Evolutionary conservation across 1,284 basidiomycete genomes (phyloP), one percentile per base, ranked within the genome.

Genomic region (Marasmius sp.): DNA sequence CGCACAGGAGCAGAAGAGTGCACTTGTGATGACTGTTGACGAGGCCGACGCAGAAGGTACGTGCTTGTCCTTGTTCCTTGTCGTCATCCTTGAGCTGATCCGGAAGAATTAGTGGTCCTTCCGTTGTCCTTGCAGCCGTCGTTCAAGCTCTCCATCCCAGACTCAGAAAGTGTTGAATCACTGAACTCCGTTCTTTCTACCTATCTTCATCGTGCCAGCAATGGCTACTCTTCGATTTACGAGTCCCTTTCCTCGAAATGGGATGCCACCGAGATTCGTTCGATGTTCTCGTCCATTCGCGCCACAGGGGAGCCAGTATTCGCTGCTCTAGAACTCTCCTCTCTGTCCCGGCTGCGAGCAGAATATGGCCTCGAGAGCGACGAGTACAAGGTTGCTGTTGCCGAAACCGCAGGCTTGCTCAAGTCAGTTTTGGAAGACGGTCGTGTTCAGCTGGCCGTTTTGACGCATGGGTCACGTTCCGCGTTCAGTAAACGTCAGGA

Each of bases 11-110:
- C 57, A 72, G 45, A 76, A 71, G 33, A 83, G 80, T 71, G 81
- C 78, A 0, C 60, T 91, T 37, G 66, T 92, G 5, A 60, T 92
- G 22, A 82, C 83, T 36, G 65, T 89, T 22, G 82, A 87, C 56
- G 82, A 87, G 63, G 71, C 72, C n/a, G 83, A 88, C 68, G 82
- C 79, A 22, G 68, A 76, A 74, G 85, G 91, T 91, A 63, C 48
- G 81, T 72, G 36, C 51, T 14, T 39, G 54, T 18, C 36, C 10
- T 18, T 65, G 10, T 43, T 58, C 20, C 18, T 20, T 43, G 20
- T 43, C 52, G 47, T 70, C 18, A 71, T 49, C 62, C 65, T 57
- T 64, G 47, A 27, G 38, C 61, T 53, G 57, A 36, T 38, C 51
- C 56, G 33, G 11, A 12, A 27, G 51, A 52, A 54, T 34, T 64